Conservation (phyloP, 2,329 filamentous ascomycete species). For the Paecilomyces sp. region DNA sequence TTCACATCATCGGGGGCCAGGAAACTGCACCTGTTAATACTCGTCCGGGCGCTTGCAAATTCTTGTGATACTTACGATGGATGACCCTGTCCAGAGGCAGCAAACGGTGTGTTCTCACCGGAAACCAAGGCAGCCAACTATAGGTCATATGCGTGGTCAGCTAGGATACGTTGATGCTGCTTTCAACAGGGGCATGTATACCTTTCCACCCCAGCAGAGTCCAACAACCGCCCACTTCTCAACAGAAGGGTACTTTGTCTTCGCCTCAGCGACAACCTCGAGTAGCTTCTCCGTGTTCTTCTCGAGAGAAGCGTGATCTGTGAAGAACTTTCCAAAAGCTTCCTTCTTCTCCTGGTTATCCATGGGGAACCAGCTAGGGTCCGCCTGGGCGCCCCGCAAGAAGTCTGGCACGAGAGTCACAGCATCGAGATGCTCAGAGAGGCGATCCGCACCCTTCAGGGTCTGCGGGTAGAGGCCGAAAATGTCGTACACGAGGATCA, state of each 20-base stretch:
- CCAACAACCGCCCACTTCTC: slow-evolving; percentile 56
- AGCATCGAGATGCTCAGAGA: slow-evolving; percentile 30
- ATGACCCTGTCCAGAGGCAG: slow-evolving; percentile 26
- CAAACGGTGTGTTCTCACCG: slow-evolving; percentile 48
- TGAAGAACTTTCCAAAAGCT: slow-evolving; percentile 53
- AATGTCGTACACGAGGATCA: slow-evolving; percentile 60
- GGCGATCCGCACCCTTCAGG: slow-evolving; percentile 58
- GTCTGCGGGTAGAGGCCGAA: slow-evolving; percentile 61
- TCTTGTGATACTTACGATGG: slow-evolving; percentile 19
- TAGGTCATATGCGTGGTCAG: background rate
- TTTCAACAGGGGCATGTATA: slow-evolving; percentile 27
- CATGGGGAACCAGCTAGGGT: slow-evolving; percentile 50
- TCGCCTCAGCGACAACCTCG: slow-evolving; percentile 37
- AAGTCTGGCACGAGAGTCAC: slow-evolving; percentile 37
- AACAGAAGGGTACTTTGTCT: slow-evolving; percentile 48
- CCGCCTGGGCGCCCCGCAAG: slow-evolving; percentile 38
- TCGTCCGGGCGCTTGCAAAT: background rate
- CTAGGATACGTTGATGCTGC: background rate
- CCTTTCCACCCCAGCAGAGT: slow-evolving; percentile 68
- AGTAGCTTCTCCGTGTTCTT: slow-evolving; percentile 24
- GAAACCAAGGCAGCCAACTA: slow-evolving; percentile 39
- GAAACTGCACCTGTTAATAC: slow-evolving; percentile 5
- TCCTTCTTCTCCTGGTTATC: slow-evolving; percentile 58
- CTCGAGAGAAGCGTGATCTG: slow-evolving; percentile 26
- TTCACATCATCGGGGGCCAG: slow-evolving; percentile 53